phyloP scores from a whole-genome alignment of 2,329 filamentous ascomycete species.

The Scytalidium lignicola region DNA sequence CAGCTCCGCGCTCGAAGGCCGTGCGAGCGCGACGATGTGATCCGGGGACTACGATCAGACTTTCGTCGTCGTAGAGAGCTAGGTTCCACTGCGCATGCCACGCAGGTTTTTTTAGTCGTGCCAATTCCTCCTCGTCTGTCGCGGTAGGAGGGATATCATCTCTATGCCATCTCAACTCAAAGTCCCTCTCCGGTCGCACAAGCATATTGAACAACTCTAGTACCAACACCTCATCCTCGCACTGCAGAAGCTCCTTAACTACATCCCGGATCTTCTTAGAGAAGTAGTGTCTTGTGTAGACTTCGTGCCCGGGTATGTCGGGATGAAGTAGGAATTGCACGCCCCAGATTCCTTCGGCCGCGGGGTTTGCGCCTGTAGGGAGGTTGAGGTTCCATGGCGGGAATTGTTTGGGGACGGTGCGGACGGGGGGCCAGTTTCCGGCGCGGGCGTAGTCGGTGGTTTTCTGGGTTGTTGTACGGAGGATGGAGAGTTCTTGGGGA shows the following conservation, averaged over 20 bases:
- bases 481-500: slow-evolving; percentile 46
- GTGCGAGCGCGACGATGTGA: slow-evolving; percentile 70
- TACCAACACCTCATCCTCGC: slow-evolving; percentile 58
- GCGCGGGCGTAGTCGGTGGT: slow-evolving; percentile 57
- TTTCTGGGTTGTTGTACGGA: slow-evolving; percentile 54
- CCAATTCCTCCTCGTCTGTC: slow-evolving; percentile 60
- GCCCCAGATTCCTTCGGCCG: slow-evolving; percentile 72
- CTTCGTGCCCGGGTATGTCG: slow-evolving; percentile 52
- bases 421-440: slow-evolving; percentile 77
- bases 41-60: slow-evolving; percentile 71
- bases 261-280: slow-evolving; percentile 56
- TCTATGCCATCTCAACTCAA: slow-evolving; percentile 77
- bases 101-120: slow-evolving; percentile 53
- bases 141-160: slow-evolving; percentile 73
- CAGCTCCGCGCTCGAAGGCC: slow-evolving; percentile 60
- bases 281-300: slow-evolving; percentile 70
- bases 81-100: slow-evolving; percentile 86
- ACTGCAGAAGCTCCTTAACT: slow-evolving; percentile 58
- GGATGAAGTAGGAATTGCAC: slow-evolving; percentile 83
- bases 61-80: slow-evolving; percentile 69
- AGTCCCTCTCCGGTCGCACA: slow-evolving; percentile 65
- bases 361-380: slow-evolving; percentile 29
- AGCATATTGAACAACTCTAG: slow-evolving; percentile 89
- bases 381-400: slow-evolving; percentile 72
- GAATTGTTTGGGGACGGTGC: slow-evolving; percentile 85